Evolutionary conservation across 768 basidiomycete species (phyloP).

Genomic region (Rhizopogon vulgaris): DNA sequence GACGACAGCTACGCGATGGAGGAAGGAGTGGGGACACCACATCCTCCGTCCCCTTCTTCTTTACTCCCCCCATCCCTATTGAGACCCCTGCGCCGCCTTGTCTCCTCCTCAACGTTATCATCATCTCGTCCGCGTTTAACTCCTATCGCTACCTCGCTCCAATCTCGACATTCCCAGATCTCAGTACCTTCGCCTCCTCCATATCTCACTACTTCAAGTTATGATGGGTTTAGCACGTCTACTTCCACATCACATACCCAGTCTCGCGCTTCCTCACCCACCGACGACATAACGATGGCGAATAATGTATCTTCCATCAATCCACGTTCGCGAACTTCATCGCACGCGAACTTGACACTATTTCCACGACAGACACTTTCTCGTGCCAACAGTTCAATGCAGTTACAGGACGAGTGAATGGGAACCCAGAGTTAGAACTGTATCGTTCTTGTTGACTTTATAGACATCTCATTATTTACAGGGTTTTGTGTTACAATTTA

Average conservation of each 20-base stretch:
- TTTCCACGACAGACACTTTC: slow-evolving; percentile 38
- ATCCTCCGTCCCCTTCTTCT: slow-evolving; percentile 16
- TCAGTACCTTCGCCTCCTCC: slow-evolving; percentile 9
- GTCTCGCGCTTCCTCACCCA: slow-evolving; percentile 27
- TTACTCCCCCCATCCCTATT: slow-evolving; percentile 19
- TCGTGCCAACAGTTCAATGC: slow-evolving; percentile 27
- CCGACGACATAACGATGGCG: slow-evolving; percentile 12
- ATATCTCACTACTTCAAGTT: slow-evolving; percentile 9
- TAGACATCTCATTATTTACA: neutral
- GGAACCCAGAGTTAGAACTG: neutral
- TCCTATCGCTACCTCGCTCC: slow-evolving; percentile 11
- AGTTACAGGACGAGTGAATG: slow-evolving; percentile 2
- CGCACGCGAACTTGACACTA: slow-evolving; percentile 56
- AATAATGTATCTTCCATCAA: slow-evolving; percentile 31
- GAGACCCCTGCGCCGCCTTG: slow-evolving; percentile 22
- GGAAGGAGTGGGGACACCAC: slow-evolving; percentile 28
- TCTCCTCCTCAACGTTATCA: slow-evolving; percentile 10
- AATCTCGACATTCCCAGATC: slow-evolving; percentile 4
- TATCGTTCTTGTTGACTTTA: neutral
- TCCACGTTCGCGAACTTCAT: slow-evolving; percentile 61
- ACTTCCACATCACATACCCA: slow-evolving; percentile 24
- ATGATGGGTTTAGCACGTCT: slow-evolving; percentile 22
- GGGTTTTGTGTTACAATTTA: neutral
- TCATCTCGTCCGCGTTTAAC: slow-evolving; percentile 17
- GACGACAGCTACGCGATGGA: slow-evolving; percentile 38